Percentiles rank a stretch among this genome's conserved stretches.
Evolutionary conservation across 2,329 filamentous ascomycete species (phyloP).

Genomic region (Cytospora leucostoma): DNA sequence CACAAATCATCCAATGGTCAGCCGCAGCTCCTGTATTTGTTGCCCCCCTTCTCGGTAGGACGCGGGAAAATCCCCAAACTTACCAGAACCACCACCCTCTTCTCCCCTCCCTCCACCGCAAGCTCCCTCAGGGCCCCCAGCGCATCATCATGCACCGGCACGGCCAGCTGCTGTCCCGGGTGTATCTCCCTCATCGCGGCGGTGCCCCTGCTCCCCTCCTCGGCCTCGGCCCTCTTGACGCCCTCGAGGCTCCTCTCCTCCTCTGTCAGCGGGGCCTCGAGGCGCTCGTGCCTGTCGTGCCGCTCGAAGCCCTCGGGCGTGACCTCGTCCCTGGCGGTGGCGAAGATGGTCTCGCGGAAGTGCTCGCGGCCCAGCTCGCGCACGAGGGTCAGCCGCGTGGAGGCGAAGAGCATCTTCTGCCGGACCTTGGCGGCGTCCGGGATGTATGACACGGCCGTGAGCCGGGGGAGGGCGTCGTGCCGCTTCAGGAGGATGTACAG

Average conservation of each 20-base stretch:
- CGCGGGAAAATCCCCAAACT: conserved; percentile 34
- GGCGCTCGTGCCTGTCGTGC: conserved; percentile 66
- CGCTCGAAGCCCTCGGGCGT: conserved; percentile 68
- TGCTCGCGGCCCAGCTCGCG: conserved; percentile 77
- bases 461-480: conserved; percentile 56
- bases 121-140: conserved; percentile 64
- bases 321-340: conserved; percentile 69
- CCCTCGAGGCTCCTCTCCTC: conserved; percentile 96
- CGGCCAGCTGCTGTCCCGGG: conserved; percentile 57
- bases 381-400: conserved; percentile 72
- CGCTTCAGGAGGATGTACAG: conserved; percentile 76
- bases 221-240: conserved; percentile 93
- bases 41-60: neutral
- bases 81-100: conserved; percentile 66
- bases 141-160: conserved; percentile 64
- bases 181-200: conserved; percentile 59
- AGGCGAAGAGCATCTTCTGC: conserved; percentile 84
- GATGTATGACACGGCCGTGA: conserved; percentile 75
- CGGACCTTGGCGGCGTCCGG: conserved; percentile 77
- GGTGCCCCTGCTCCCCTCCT: conserved; percentile 67
- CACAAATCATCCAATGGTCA: conserved; percentile 9
- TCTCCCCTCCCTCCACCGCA: conserved; percentile 48
- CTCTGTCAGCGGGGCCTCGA: conserved; percentile 73
- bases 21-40: neutral
- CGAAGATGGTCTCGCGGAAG: conserved; percentile 76